Percentiles rank a stretch among this genome's conserved stretches.
phyloP scores from a whole-genome alignment of 306 rosid species.

The Luffa aegyptiaca region DNA sequence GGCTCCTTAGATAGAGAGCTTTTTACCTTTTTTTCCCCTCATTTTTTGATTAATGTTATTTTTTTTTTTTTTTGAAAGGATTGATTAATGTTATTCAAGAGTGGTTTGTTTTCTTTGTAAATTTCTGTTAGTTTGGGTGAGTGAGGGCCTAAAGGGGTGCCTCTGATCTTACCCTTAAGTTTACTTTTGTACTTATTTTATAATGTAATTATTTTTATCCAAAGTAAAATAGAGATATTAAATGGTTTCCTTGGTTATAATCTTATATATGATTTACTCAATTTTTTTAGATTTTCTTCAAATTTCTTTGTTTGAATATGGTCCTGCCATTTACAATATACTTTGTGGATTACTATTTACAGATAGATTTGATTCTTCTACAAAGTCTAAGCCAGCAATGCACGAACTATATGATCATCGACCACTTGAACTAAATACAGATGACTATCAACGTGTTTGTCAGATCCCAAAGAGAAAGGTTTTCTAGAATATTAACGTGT shows the following conservation, averaged over 20 bases:
- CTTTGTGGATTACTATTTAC: not conserved
- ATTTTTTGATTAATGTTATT: not conserved
- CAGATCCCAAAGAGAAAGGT: conserved; percentile 63
- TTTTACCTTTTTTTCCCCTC: no score
- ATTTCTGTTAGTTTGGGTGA: not conserved
- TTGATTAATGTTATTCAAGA: not conserved
- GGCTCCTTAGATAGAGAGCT: not conserved
- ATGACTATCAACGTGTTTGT: conserved; percentile 64
- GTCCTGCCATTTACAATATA: not conserved
- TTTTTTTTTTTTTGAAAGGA: no score
- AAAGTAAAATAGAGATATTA: not conserved
- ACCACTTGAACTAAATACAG: conserved; percentile 36
- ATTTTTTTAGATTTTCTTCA: not conserved
- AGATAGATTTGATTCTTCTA: conserved; percentile 28
- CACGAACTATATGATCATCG: conserved; percentile 46
- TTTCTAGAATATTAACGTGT: no score
- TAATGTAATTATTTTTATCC: not conserved
- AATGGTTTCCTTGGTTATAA: not conserved
- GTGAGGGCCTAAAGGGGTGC: not conserved
- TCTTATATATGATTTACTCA: not conserved
- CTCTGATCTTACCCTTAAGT: not conserved
- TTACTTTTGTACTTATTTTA: not conserved
- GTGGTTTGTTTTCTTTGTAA: not conserved
- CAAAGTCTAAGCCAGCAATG: not conserved
- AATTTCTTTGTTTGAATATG: not conserved